Base-by-base conservation (phyloP, 768 basidiomycete species). In the Boletus insuetus region DNA sequence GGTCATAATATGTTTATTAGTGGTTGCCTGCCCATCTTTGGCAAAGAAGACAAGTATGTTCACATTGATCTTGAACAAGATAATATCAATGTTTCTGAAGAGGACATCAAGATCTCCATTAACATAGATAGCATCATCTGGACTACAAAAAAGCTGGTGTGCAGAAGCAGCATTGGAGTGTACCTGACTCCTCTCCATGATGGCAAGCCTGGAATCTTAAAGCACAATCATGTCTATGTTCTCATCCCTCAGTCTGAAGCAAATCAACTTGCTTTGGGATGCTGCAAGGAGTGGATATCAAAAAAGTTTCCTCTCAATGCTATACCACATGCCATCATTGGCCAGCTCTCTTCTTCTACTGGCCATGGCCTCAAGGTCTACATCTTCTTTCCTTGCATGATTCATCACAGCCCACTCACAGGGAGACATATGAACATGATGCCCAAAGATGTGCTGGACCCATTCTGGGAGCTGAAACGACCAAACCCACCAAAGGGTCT, bases 211-310 rank as follows among this genome's bases (percentile, higher is more conserved):
- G 49, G 29, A 0, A 65, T 65, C 0, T 2, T 9, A 0, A 61
- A 62, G 17, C 47, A 64, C 14, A 64, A 64, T 3, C 64, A 64
- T 32, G 19, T 58, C 6, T 64, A 62, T 51, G 42, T 57, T 0
- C 38, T 62, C 2, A 40, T 64, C 11, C 56, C 56, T 1, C 56
- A 62, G 6, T 62, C 56, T 0, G 56, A 54, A 4, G 22, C 32
- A 0, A 49, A 63, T 35, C 34, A 45, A 5, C 6, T 3, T 11
- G 24, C 39, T 2, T 6, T 41, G 0, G 48, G 37, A 6, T 0
- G 0, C 3, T 16, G 9, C 0, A 59, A 45, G 0, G 48, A 64
- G 20, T 64, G 56, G 62, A 11, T 51, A 2, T 43, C 56, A 2
- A 58, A 53, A 14, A 45, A 31, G 3, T 51, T 64, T 8, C 41